A percentile compares a stretch with the other conserved stretches of the same genome.
These are phyloP conservation scores for Jackrogersella multiformis DNA, from an alignment of 495 filamentous ascomycete species.

Conservation along the genomic window DNA sequence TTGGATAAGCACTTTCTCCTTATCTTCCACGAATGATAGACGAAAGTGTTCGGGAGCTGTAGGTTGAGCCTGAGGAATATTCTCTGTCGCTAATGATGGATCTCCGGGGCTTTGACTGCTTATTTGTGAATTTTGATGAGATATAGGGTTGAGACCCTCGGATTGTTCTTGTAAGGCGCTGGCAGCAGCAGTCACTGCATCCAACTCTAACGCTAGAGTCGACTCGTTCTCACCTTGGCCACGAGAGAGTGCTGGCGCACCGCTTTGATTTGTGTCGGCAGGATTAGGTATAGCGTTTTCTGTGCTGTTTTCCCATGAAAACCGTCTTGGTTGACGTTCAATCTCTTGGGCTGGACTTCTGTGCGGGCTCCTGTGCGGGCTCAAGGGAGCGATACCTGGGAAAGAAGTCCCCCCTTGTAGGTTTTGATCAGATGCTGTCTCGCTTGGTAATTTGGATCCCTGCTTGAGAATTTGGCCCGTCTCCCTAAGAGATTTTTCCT, in stretches of 20 bases:
- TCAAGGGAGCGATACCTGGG: slow-evolving; percentile 30
- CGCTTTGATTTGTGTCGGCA: slow-evolving; percentile 7
- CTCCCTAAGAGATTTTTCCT: slow-evolving; percentile 45
- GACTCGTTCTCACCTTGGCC: background rate
- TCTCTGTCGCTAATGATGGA: slow-evolving; percentile 40
- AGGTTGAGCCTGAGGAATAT: background rate
- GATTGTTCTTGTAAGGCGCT: slow-evolving; percentile 19
- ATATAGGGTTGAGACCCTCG: slow-evolving; percentile 32
- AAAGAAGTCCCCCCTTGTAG: slow-evolving; percentile 20
- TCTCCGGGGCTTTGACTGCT: slow-evolving; percentile 46
- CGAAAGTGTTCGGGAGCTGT: slow-evolving; percentile 24
- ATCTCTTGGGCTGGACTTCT: slow-evolving; percentile 28
- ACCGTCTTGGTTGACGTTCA: slow-evolving; percentile 48
- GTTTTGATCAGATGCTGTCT: background rate
- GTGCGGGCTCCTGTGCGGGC: slow-evolving; percentile 24
- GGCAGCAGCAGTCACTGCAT: background rate
- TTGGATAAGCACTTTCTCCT: slow-evolving; percentile 53
- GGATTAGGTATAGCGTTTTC: slow-evolving; percentile 40
- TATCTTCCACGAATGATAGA: slow-evolving; percentile 57
- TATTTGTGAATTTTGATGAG: slow-evolving; percentile 50
- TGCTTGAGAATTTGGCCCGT: slow-evolving; percentile 33
- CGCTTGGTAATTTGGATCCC: background rate
- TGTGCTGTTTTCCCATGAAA: slow-evolving; percentile 63
- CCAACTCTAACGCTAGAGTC: background rate
- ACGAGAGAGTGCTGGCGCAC: slow-evolving; percentile 9